phyloP scores from a whole-genome alignment of 768 basidiomycete species.

The Piloderma croceum region DNA sequence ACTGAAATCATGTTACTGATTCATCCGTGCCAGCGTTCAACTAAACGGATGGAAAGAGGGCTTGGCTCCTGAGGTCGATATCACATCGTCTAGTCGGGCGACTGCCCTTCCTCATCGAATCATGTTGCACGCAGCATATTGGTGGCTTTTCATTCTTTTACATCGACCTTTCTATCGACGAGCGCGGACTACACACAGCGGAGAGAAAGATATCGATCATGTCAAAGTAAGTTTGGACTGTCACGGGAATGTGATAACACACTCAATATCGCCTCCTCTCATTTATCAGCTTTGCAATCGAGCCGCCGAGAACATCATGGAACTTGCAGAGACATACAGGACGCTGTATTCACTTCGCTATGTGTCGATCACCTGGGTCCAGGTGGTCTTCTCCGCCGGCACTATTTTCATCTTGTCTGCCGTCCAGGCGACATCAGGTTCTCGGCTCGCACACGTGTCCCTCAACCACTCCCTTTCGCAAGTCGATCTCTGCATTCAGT shows the following conservation, averaged over 20 bases:
- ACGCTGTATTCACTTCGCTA: constrained; percentile 51
- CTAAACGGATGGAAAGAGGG: constrained; percentile 45
- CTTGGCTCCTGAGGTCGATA: constrained; percentile 42
- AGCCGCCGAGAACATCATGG: constrained; percentile 52
- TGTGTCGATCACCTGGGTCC: constrained; percentile 51
- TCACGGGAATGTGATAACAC: neutral
- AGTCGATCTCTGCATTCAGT: constrained; percentile 42
- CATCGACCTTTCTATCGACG: constrained; percentile 45
- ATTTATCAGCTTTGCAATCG: constrained; percentile 51
- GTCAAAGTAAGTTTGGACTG: constrained; percentile 37
- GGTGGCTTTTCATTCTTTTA: constrained; percentile 56
- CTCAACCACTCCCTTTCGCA: constrained; percentile 39
- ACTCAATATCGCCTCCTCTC: neutral
- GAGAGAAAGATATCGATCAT: constrained; percentile 40
- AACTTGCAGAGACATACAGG: constrained; percentile 45
- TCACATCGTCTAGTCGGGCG: constrained; percentile 41
- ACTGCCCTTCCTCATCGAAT: constrained; percentile 49
- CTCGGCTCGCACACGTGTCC: constrained; percentile 43
- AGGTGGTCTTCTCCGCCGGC: constrained; percentile 54
- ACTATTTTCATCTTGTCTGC: constrained; percentile 52
- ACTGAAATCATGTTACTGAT: neutral
- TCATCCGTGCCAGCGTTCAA: constrained; percentile 28
- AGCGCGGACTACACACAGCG: constrained; percentile 26
- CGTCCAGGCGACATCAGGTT: constrained; percentile 40
- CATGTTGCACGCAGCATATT: constrained; percentile 49